Conservation (phyloP, 352 stramenopile genomes). For the Blastocystis sp. region DNA sequence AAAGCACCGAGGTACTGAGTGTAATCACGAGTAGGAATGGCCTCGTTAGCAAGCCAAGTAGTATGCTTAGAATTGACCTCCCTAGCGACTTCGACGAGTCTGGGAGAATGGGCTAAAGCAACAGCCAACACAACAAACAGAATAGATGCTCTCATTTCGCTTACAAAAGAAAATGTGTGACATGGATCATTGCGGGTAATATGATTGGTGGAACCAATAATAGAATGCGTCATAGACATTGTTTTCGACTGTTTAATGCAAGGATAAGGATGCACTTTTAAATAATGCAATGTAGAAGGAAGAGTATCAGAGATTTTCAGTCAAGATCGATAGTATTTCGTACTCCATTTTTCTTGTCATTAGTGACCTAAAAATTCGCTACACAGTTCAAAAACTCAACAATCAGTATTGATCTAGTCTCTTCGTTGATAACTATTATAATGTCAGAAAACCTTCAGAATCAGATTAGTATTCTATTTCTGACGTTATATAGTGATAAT, state of each 20-base stretch:
- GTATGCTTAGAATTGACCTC: conserved; percentile 52
- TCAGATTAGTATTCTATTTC: conserved; percentile 1
- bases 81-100: conserved; percentile 53
- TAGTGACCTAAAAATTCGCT: no score
- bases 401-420: no score
- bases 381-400: no score
- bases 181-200: not conserved
- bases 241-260: no score
- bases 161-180: conserved; percentile 59
- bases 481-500: not conserved
- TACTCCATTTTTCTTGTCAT: no score
- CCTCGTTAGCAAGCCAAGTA: conserved; percentile 61
- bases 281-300: no score
- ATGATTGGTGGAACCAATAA: not conserved
- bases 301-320: no score
- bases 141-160: conserved; percentile 44
- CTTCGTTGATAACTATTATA: no score
- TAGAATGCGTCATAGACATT: not conserved
- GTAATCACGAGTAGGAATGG: conserved; percentile 58
- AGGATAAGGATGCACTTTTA: no score
- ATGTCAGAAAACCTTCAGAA: not conserved
- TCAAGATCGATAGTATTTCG: no score
- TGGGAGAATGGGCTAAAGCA: conserved; percentile 44
- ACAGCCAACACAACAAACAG: conserved; percentile 59
- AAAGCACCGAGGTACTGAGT: conserved; percentile 63